Base-by-base conservation (phyloP, 2,329 filamentous ascomycete species). In the Leptographium radiaticola region DNA sequence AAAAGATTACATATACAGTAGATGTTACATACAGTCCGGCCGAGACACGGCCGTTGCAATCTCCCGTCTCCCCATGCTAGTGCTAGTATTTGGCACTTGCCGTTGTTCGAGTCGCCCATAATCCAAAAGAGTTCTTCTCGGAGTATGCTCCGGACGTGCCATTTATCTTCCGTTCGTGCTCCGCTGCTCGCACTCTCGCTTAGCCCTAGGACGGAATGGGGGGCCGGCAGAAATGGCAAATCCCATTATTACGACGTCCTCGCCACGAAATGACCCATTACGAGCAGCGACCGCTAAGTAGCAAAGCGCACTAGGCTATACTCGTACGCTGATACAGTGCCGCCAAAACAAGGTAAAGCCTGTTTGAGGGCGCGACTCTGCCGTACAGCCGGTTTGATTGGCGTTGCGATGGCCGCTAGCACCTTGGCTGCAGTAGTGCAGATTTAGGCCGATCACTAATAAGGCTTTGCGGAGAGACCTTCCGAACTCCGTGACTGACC, bases 11-110 rank as follows among this genome's bases (percentile, higher is more conserved):
- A 25, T 13, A 36, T 36, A 36, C 12, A 6, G 33, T 11, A 34
- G 33, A 13, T 10, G 12, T 10, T 8, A 45, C 47, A 49, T 8
- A 45, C 47, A 49, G 47, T 49, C 47, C 47, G 47, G 47, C 47
- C 47, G 47, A 49, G 47, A 49, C 47, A 49, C 30, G 33, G 34
- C 47, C 47, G 47, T 49, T 49, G 47, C 13, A 49, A 49, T 49
- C 47, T 49, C 47, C 47, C n/a, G 34, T 9, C 47, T 18, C n/a
- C 34, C 13, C 6, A n/a, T 25, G 16, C 20, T 18, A 25, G 25
- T 33, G 16, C 46, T 48, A 25, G 40, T 48, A 48, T 48, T 33
- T 36, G n/a, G 18, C 46, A 48, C 43, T 30, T 49, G 34, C 33
- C 45, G 45, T 47, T 47, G n/a, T 39, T 49, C 25, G 5, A 25